Evolutionary conservation across 345 rosid species (phyloP), one percentile per base, ranked within the genome.

Genomic region (Pelargonium nanum): DNA sequence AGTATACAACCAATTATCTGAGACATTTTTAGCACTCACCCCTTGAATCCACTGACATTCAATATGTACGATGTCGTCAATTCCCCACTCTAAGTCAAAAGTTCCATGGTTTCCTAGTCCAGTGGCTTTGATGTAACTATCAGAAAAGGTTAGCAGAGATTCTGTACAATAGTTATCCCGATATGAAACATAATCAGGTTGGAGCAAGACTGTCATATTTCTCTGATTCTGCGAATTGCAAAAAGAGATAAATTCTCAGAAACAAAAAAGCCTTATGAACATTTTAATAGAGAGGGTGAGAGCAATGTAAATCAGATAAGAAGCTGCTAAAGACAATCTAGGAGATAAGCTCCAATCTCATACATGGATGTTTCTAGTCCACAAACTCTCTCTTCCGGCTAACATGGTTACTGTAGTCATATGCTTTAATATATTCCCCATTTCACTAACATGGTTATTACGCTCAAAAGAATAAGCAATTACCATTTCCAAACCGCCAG

Each of bases 41-140:
- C 75, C 83, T 70, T 74, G 83, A 71, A 78, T 70, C 77, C 84
- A 78, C 55, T 72, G 82, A 68, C 84, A 77, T 32, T 77, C 73
- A 22, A 93, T 83, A 44, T 61, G 68, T 57, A 89, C 62, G 57
- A 93, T 83, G 72, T 89, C 96, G 66, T 84, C 96, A 57, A 93
- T 74, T 70, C 72, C 74, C 78, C 68, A 78, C 63, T 83, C 91
- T 59, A 78, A 66, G 61, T 63, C 73, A 53, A 73, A 74, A 55
- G 70, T 54, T 60, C 64, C 82, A 61, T 68, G 76, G 51, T 73
- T 75, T 62, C 67, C 75, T 74, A 67, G 64, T 64, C 83, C 76
- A 72, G 77, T 71, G 16, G 87, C 65, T 76, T 67, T 80, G 65
- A 92, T 64, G 56, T 86, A 78, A 70, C 52, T 58, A 60, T 69